These are phyloP conservation scores for Didymella exigua DNA, from an alignment of 2,329 filamentous ascomycete species.

Conservation along the genomic window DNA sequence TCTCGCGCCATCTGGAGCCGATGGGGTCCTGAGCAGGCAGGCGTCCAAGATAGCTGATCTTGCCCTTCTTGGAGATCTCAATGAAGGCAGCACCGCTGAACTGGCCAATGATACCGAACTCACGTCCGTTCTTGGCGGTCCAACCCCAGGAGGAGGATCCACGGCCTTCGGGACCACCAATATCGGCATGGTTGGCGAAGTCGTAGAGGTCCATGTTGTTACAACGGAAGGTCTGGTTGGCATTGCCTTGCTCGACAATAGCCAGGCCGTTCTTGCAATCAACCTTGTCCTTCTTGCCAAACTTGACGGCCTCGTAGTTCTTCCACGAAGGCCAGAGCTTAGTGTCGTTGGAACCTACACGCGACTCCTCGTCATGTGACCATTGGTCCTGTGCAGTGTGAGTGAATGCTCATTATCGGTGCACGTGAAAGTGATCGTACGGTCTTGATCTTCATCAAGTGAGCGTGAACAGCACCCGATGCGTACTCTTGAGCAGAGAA, in stretches of 20 bases:
- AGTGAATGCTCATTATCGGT: not conserved
- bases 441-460: constrained; percentile 36
- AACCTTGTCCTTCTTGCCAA: constrained; percentile 27
- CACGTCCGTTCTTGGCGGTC: constrained; percentile 57
- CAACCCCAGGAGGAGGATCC: constrained; percentile 59
- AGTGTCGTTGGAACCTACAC: constrained; percentile 11
- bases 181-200: constrained; percentile 60
- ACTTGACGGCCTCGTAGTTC: constrained; percentile 17
- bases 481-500: constrained; percentile 33
- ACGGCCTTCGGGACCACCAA: constrained; percentile 53
- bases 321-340: constrained; percentile 30
- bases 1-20: constrained; percentile 59
- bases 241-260: constrained; percentile 29
- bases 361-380: constrained; percentile 25
- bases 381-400: constrained; percentile 25
- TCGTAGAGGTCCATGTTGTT: constrained; percentile 59
- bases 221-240: constrained; percentile 35
- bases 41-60: constrained; percentile 59
- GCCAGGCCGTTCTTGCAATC: constrained; percentile 33
- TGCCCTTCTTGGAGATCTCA: constrained; percentile 56
- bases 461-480: constrained; percentile 31
- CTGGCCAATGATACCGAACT: constrained; percentile 61
- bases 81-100: constrained; percentile 61
- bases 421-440: constrained; percentile 6
- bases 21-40: constrained; percentile 53